These are phyloP conservation scores for Botryosphaeria dothidea DNA, from an alignment of 2,329 filamentous ascomycete genomes.

Conservation along the genomic window DNA sequence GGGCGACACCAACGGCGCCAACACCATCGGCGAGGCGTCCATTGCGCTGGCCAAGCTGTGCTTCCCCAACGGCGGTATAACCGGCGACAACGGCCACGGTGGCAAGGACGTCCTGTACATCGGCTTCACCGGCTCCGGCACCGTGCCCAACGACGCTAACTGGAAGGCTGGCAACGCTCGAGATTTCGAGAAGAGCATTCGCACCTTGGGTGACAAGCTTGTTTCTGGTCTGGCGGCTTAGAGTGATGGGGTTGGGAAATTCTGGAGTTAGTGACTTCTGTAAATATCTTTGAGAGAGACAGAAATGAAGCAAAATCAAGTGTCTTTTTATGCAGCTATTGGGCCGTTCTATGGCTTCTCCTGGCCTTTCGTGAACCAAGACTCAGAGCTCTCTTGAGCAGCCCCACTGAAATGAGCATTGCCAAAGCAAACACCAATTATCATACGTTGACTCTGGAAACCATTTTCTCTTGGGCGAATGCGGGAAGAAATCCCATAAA, in stretches of 20 bases:
- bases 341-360: too few species aligned
- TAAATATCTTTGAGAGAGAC: too few species aligned
- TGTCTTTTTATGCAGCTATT: too few species aligned
- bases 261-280: background rate
- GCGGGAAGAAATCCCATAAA: background rate
- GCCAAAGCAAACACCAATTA: too few species aligned
- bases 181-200: conserved; percentile 58
- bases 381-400: too few species aligned
- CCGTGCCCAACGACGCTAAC: conserved; percentile 56
- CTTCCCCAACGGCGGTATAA: conserved; percentile 50
- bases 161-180: conserved; percentile 55
- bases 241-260: too few species aligned
- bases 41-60: conserved; percentile 61
- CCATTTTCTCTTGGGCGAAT: too few species aligned
- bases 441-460: too few species aligned
- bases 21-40: conserved; percentile 57
- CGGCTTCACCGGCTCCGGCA: conserved; percentile 58
- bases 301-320: too few species aligned
- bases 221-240: conserved; percentile 33
- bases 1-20: conserved; percentile 63
- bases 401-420: too few species aligned
- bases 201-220: conserved; percentile 53
- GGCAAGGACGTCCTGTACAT: conserved; percentile 63
- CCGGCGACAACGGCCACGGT: conserved; percentile 58
- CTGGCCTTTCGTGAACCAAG: too few species aligned